Evolutionary conservation across 345 rosid genomes (phyloP), one percentile per base, ranked within the genome.

Genomic region (Cardiospermum halicacabum): DNA sequence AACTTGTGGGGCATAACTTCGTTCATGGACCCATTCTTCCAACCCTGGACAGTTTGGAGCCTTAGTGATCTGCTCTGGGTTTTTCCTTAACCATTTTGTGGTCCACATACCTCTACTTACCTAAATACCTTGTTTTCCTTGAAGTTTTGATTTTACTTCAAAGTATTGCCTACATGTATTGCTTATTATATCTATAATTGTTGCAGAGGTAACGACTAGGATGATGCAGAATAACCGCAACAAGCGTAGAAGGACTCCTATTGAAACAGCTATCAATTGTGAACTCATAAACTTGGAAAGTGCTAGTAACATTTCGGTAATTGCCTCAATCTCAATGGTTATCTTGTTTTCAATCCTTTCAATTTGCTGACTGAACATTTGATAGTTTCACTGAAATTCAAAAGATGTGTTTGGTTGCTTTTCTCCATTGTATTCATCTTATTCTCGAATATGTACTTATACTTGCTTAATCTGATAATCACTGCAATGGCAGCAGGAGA

Each of bases 241-340:
- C 67, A 88, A 69, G 78, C 84, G 81, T 62, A 69, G 82, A 73
- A 75, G 86, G 74, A 64, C 47, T 67, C 58, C 72, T 16, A 58
- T 77, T 8, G 72, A 11, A 57, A 18, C 74, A 9, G n/a, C 74
- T 24, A 71, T 76, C 54, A 77, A 73, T 51, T 67, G 78, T 70
- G 81, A 79, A 56, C 71, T 56, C 58, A 75, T 83, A 43, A 83
- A 84, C 74, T 69, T 88, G 84, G 91, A 85, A 55, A 65, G 81
- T 74, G 64, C 73, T 22, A 15, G 70, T 57, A 67, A 67, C 69
- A 25, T 82, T 22, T 31, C 2, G 71, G 90, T 85, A 87, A 69
- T 31, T 47, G 34, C 54, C 58, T 36, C 51, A 27, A 53, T 53
- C 57, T 49, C 42, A 8, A 7, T 49, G 43, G 18, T 40, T 2